A percentile compares a stretch with the other conserved stretches of the same genome.
These are phyloP conservation scores for Talaromyces albobiverticillius DNA, from an alignment of 2,329 filamentous ascomycete species.

Conservation along the genomic window DNA sequence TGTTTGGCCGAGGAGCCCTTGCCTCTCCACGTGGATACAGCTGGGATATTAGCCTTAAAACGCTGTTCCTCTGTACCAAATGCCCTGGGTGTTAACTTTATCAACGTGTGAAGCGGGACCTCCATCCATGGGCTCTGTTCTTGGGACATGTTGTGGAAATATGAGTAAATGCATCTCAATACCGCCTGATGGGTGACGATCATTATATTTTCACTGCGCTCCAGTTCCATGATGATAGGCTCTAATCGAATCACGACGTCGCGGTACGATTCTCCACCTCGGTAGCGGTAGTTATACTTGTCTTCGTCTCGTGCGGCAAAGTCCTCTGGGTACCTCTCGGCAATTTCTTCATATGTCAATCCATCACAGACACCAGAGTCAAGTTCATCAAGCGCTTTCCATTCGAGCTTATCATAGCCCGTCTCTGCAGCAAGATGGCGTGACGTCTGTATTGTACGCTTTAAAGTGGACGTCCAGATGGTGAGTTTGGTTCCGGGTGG, in stretches of 20 bases:
- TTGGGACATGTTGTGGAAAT: conserved; percentile 97
- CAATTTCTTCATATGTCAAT: conserved; percentile 93
- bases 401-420: conserved; percentile 87
- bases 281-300: conserved; percentile 99
- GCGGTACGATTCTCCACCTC: conserved; percentile 91
- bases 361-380: conserved; percentile 96
- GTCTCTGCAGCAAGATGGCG: conserved; percentile 70
- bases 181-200: conserved; percentile 98
- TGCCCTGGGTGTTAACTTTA: conserved; percentile 91
- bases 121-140: conserved; percentile 97
- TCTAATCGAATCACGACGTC: conserved; percentile 97
- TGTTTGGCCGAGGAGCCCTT: conserved; percentile 93
- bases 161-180: conserved; percentile 93
- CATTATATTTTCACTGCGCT: conserved; percentile 92
- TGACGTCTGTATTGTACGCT: conserved; percentile 87
- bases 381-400: conserved; percentile 97
- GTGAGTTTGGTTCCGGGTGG: conserved; percentile 64
- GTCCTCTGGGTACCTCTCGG: conserved; percentile 86
- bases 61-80: conserved; percentile 90
- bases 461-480: conserved; percentile 72
- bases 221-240: conserved; percentile 99
- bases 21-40: conserved; percentile 92
- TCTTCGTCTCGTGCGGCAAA: conserved; percentile 94
- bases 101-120: conserved; percentile 91
- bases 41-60: conserved; percentile 86